These are phyloP conservation scores for Silene noctiflora DNA, from an alignment of 179 eudicot genomes.

Conservation along the genomic window DNA sequence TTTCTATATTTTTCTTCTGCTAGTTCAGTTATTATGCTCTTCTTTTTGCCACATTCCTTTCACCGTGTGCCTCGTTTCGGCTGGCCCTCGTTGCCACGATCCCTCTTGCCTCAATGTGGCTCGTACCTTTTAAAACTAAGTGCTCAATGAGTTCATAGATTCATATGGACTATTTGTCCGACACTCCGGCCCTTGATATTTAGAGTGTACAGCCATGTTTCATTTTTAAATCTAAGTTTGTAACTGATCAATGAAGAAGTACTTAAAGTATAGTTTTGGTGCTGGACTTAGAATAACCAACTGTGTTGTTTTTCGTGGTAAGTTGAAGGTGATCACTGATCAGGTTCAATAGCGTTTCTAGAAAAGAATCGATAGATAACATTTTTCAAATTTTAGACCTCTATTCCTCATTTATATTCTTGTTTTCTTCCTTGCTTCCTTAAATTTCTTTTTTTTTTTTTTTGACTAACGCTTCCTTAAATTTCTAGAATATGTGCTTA, in stretches of 20 bases:
- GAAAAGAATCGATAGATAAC: not conserved
- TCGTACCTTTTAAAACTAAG: no score
- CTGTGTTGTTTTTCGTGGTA: not conserved
- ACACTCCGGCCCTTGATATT: no score
- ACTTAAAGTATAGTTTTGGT: constrained; percentile 1
- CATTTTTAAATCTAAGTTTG: not conserved
- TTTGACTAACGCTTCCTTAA: not conserved
- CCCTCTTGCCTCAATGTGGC: no score
- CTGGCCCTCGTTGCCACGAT: no score
- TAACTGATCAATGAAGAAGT: not conserved
- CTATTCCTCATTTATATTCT: not conserved
- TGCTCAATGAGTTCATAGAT: not conserved
- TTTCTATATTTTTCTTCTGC: no score
- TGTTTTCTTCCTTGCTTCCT: not conserved
- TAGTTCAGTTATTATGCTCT: no score
- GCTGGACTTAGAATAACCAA: not conserved
- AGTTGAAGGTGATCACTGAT: not conserved
- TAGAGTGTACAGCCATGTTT: not conserved
- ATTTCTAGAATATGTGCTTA: not conserved
- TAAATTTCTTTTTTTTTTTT: not conserved
- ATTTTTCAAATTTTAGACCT: not conserved
- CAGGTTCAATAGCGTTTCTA: not conserved
- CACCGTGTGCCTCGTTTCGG: no score
- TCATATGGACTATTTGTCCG: not conserved
- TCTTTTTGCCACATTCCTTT: no score